phyloP scores from a whole-genome alignment of 305 asterid genomes.

The Plantago coronopus region DNA sequence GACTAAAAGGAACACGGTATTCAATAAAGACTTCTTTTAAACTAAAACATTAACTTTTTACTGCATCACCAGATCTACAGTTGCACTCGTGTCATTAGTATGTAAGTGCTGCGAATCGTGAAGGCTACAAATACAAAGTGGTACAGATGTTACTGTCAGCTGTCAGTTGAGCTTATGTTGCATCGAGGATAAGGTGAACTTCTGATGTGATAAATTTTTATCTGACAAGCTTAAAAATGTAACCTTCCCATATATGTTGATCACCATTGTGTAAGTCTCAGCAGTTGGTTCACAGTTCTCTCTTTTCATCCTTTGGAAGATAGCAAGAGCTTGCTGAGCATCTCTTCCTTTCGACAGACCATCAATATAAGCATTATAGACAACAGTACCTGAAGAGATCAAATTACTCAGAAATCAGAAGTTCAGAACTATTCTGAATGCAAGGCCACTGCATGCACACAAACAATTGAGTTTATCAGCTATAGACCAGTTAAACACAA shows the following conservation, averaged over 20 bases:
- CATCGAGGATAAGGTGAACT: not conserved
- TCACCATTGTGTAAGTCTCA: conserved; percentile 85
- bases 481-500: not conserved
- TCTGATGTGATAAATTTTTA: not conserved
- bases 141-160: not conserved
- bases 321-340: conserved; percentile 52
- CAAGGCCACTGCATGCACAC: not conserved
- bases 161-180: not conserved
- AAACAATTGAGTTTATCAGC: not conserved
- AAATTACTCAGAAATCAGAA: conserved; percentile 10
- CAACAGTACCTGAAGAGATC: conserved; percentile 51
- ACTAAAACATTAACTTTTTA: not conserved
- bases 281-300: conserved; percentile 60
- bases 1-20: not conserved
- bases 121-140: too few relatives aligned
- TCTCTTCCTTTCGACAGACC: conserved; percentile 61
- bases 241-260: conserved; percentile 85
- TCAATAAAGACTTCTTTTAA: not conserved
- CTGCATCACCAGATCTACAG: not conserved
- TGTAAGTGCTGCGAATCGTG: too few relatives aligned
- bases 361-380: conserved; percentile 72
- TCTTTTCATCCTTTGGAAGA: conserved; percentile 70
- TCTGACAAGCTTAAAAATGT: conserved; percentile 1
- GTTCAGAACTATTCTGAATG: conserved; percentile 13
- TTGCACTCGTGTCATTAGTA: not conserved